Base-by-base conservation (phyloP, 495 filamentous ascomycete genomes). In the Choiromyces venosus region DNA sequence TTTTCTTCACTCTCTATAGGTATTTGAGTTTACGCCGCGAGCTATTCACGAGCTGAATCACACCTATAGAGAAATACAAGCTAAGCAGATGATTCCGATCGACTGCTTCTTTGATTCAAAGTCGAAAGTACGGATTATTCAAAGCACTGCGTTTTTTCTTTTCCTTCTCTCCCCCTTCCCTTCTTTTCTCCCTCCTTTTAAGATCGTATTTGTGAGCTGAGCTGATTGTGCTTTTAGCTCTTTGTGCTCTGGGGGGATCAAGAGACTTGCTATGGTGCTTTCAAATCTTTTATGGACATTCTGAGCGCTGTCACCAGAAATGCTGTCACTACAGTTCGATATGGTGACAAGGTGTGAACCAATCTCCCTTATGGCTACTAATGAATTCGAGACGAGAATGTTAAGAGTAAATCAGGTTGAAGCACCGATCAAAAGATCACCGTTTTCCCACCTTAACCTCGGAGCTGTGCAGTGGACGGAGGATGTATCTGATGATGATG, bases 201-300 rank as follows among this genome's bases (percentile, higher is more conserved):
- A 37, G 14, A 25, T 37, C 12, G 35, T n/a, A 39, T 68, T 71
- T 16, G 12, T 33, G 25, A 29, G 25, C 52, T 61, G 25, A 61
- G 52, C 25, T 61, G 52, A 46, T 69, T 12, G 2, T 10, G 70
- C 9, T 35, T 40, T 65, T 68, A 79, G 77, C 67, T 73, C 8
- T 79, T 79, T 52, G 66, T 79, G 70, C 56, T 79, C 10, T 76
- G 78, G 39, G 77, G 77, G 36, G 76, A 79, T 56, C 74, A 73
- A 21, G 66, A 66, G 1, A 67, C 78, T 70, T 71, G 71, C n/a
- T 65, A 75, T 46, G 33, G 44, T 69, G 77, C 76, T 36, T 79
- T 79, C 61, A 39, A 69, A 19, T 66, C 46, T 33, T 72, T 79
- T 9, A 68, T 78, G 72, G 76, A 73, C 16, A 29, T 79, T 21